Evolutionary conservation across 108 stramenopile genomes (phyloP).

Genomic region (Nannochloropsis granulata): DNA sequence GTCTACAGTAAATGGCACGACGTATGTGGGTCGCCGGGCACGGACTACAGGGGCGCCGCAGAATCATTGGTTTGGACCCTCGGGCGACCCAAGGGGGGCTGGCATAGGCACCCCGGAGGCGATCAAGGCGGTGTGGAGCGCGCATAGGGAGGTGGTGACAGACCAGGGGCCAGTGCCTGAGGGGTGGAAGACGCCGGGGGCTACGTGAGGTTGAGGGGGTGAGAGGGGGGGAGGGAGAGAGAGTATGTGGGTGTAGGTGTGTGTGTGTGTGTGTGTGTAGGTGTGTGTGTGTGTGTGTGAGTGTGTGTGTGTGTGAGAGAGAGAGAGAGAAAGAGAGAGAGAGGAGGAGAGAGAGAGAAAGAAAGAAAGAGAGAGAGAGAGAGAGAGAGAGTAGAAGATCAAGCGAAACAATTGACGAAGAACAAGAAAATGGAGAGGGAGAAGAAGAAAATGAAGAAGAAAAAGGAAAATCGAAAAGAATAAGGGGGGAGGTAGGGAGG

Average conservation of each 20-base stretch:
- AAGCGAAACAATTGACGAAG: background rate
- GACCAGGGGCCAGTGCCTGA: slow-evolving; percentile 47
- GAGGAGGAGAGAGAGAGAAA: background rate
- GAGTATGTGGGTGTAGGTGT: background rate
- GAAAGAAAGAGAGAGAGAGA: background rate
- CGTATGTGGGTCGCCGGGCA: slow-evolving; percentile 82
- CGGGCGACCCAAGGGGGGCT: slow-evolving; percentile 71
- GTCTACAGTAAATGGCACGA: slow-evolving; percentile 93
- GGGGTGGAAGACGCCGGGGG: slow-evolving; percentile 24
- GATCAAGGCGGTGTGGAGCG: slow-evolving; percentile 90
- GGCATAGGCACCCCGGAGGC: slow-evolving; percentile 96
- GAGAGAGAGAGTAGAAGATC: background rate
- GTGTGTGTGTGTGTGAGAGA: background rate
- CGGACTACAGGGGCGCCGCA: slow-evolving; percentile 97
- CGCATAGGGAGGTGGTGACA: slow-evolving; percentile 89
- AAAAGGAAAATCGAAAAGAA: background rate
- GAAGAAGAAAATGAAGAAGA: background rate
- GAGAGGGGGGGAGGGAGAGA: background rate
- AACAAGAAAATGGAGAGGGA: background rate
- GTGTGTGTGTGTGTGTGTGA: too few species aligned
- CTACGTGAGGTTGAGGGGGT: slow-evolving; percentile 9
- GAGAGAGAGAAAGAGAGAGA: background rate
- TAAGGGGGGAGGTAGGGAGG: too few species aligned
- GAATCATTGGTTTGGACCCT: slow-evolving; percentile 98
- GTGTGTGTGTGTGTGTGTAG: too few species aligned